Percentiles rank a stretch among this genome's conserved stretches.
Evolutionary conservation across 441 rosid genomes (phyloP).

Genomic region (Adansonia madagascariensis): DNA sequence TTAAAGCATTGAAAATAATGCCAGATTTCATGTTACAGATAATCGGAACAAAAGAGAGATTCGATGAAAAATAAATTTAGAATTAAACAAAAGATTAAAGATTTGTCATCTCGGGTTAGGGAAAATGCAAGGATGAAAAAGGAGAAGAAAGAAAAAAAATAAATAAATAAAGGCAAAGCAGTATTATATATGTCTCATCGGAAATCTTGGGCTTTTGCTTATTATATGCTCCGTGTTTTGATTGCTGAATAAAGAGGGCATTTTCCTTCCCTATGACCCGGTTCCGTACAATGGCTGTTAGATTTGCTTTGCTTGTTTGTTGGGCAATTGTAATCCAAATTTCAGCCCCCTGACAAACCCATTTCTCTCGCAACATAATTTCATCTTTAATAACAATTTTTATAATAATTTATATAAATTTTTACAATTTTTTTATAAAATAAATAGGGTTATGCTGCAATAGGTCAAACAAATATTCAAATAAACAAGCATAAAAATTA

Average conservation of each 20-base stretch:
- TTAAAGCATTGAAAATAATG: background rate
- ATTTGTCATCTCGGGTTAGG: background rate
- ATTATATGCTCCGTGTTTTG: background rate
- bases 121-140: background rate
- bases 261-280: constrained; percentile 10
- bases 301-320: background rate
- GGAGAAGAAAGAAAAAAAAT: no score
- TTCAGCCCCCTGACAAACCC: no score
- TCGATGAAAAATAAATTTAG: background rate
- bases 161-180: no score
- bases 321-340: background rate
- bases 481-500: no score
- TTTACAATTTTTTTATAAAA: no score
- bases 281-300: constrained; percentile 13
- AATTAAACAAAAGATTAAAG: background rate
- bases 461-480: no score
- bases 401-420: no score
- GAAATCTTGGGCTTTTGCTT: background rate
- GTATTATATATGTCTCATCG: no score
- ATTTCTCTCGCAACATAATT: background rate
- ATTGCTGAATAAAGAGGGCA: background rate
- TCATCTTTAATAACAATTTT: background rate
- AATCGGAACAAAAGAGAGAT: constrained; percentile 2
- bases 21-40: background rate
- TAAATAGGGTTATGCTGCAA: no score